Evolutionary conservation across 331 rosid genomes (phyloP), one percentile per base, ranked within the genome.

Genomic region (Rhamnella rubrinervis): DNA sequence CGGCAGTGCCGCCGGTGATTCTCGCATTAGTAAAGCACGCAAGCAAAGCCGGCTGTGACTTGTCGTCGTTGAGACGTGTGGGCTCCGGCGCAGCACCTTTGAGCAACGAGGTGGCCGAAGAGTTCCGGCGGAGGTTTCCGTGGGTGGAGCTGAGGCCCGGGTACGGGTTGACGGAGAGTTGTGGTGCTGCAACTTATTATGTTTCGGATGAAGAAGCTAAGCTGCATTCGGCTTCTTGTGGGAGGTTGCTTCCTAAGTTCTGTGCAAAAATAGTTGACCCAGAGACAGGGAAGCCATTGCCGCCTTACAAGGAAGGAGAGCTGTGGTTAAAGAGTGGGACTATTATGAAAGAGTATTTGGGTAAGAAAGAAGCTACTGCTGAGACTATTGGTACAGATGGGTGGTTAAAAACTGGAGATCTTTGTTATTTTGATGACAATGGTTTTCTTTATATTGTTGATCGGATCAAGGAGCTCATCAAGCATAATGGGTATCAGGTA

Each of bases 401-500:
- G 23, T 93, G 97, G 96, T 75, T 90, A 77, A 88, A 52, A 65
- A 93, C 97, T 7, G 97, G 98, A 21, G 98, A 93, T 85, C 97
- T 93, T 68, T 73, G 90, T 28, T 87, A 80, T 74, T 76, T 90
- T 61, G 92, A 93, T 26, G 92, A 83, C 44, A 80, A 87, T 65
- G 98, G 96, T 59, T 82, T 79, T 59, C 68, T 93, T 46, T 78
- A 74, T 75, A 76, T 93, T 17, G 92, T 87, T 52, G 98, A 90
- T 71, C 65, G 97, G 68, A 88, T 93, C 46, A 93, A 93, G 77
- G 98, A 93, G 82, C 95, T 93, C 55, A 93, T 93, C 77, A 93
- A 93, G 82, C 95, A 88, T 66, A 88, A 90, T 2, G 98, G 97
- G 0, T 93, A 83, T 66, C 97, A 93, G 92, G 98, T 92, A 82